Evolutionary conservation across 805 yeast species (phyloP).

Genomic region (Middelhovenomyces tepae): DNA sequence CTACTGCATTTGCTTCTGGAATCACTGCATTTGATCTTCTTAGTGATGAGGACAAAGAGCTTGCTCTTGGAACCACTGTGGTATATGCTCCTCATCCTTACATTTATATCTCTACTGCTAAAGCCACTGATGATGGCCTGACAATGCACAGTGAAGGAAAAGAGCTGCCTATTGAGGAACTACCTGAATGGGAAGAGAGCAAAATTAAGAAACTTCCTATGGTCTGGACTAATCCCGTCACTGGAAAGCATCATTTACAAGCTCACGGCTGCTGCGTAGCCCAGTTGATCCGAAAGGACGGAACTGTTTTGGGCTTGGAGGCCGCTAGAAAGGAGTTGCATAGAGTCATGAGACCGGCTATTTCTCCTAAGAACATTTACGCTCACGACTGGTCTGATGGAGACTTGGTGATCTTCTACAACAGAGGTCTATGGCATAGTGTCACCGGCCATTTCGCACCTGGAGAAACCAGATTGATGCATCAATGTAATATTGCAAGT

Average conservation of each 20-base stretch:
- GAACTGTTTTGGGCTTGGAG: constrained; percentile 52
- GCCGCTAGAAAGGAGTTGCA: constrained; percentile 70
- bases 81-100: constrained; percentile 92
- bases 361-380: constrained; percentile 62
- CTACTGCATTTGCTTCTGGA: constrained; percentile 87
- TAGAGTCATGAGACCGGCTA: constrained; percentile 76
- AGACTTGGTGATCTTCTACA: constrained; percentile 77
- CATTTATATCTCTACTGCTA: constrained; percentile 71
- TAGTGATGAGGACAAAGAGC: constrained; percentile 59
- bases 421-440: constrained; percentile 86
- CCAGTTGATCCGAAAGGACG: constrained; percentile 48
- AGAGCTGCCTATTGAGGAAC: constrained; percentile 54
- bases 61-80: constrained; percentile 70
- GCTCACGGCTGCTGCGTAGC: constrained; percentile 83
- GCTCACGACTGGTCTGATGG: constrained; percentile 80
- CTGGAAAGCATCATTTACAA: constrained; percentile 74
- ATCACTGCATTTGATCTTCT: constrained; percentile 62
- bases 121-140: constrained; percentile 77
- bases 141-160: constrained; percentile 77
- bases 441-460: constrained; percentile 82
- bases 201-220: constrained; percentile 73
- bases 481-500: constrained; percentile 87
- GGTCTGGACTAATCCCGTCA: constrained; percentile 89
- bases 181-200: constrained; percentile 77
- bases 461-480: constrained; percentile 80